Base-by-base conservation (phyloP, 2,329 filamentous ascomycete species). In the Xylaria digitata region DNA sequence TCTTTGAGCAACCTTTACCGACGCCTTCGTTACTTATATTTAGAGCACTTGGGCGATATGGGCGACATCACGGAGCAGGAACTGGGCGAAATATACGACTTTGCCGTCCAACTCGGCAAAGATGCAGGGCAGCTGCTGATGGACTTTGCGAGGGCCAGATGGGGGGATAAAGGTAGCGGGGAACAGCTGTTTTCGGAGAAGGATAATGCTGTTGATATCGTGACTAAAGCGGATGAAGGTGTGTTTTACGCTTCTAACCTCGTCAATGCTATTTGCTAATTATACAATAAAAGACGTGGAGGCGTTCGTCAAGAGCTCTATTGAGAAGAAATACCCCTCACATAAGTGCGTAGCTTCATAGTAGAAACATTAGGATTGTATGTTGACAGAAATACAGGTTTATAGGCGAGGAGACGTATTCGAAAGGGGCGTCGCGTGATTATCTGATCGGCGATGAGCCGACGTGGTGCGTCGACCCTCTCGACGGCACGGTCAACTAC, bases 401-500 rank as follows among this genome's bases (percentile, higher is more conserved):
- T 77, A 84, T 94, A 43, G 91, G 92, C 68, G 92, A 94, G 79
- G 92, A 94, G 77, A 87, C 87, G 0, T 94, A 94, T 77, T 90
- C 89, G 49, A 88, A 89, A 73, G 88, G 90, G 43, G 76, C 86
- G 30, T 89, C 90, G 0, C 87, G 89, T 73, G 82, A 88, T 52
- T 94, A 93, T 74, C 84, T 93, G 5, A 88, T 94, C 67, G 81
- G 80, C 52, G 76, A 85, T 45, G 72, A 80, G 0, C 91, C 91
- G 49, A 93, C 91, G 37, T 94, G 91, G 92, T 88, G 89, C 73
- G 85, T 94, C 46, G 92, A 94, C 78, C 91, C 92, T 9, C 84
- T 94, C 32, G 91, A 94, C 74, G 91, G 90, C 81, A 94, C 92
- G 2, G 90, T 94, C 66, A 94, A 94, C 82, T 94, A 91, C 80